Percentiles rank a stretch among this genome's conserved stretches.
These are phyloP conservation scores for Colletotrichum sp. DNA, from an alignment of 2,329 filamentous ascomycete genomes.

Conservation along the genomic window DNA sequence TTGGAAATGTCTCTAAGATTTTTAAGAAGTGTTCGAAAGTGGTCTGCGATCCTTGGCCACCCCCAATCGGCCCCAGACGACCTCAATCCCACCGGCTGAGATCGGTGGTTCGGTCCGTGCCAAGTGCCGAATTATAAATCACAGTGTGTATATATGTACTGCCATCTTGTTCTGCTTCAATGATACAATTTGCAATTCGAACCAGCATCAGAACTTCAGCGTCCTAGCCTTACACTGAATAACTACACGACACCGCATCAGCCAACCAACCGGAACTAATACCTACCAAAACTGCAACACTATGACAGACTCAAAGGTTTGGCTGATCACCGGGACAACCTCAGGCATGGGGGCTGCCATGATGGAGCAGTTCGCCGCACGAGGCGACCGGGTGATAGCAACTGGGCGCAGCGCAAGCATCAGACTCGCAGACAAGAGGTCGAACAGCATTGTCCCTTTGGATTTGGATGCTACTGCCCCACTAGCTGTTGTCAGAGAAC, in stretches of 20 bases:
- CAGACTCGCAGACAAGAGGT: slow-evolving; percentile 43
- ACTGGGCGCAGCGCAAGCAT: slow-evolving; percentile 52
- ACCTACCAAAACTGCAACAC: background rate
- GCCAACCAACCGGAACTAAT: background rate
- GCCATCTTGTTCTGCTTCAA: background rate
- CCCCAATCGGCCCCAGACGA: background rate
- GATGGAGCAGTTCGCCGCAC: slow-evolving; percentile 43
- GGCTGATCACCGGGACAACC: slow-evolving; percentile 38
- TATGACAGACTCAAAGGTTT: slow-evolving; percentile 32
- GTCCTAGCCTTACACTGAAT: background rate
- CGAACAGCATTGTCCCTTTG: slow-evolving; percentile 41
- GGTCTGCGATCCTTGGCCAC: background rate
- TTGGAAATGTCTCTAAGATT: background rate
- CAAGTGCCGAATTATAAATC: background rate
- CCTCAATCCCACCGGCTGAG: background rate
- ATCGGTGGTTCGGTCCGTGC: background rate
- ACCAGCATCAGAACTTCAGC: background rate
- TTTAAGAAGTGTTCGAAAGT: background rate
- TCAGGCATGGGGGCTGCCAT: slow-evolving; percentile 33
- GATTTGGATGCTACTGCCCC: slow-evolving; percentile 33
- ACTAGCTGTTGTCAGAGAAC: slow-evolving; percentile 38
- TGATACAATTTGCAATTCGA: background rate
- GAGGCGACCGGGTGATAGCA: slow-evolving; percentile 49
- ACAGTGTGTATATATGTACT: background rate
- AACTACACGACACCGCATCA: background rate